Evolutionary conservation across 2,329 filamentous ascomycete species (phyloP), one percentile per base, ranked within the genome.

Genomic region (Colletotrichum shisoi): DNA sequence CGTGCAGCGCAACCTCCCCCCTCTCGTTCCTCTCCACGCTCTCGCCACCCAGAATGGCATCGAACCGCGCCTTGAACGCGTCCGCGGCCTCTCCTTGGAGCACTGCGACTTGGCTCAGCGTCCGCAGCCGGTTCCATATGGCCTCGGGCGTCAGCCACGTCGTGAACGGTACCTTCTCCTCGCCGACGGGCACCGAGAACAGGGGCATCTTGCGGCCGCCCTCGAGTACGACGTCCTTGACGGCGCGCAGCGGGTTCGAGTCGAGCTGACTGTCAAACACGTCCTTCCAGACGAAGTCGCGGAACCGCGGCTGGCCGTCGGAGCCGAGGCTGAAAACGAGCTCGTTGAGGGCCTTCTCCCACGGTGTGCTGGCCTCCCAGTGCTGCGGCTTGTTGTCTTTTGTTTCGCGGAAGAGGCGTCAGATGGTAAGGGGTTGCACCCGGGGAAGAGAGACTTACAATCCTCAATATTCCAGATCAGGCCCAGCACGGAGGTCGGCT

Each of bases 391-490:
- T 84, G 74, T 92, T 92, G 74, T 91, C 87, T 90, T 69, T 8
- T 6, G 39, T 27, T 17, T 34, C 12, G 44, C 15, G 19, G 9
- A 11, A 27, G 13, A 39, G 8, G 37, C 71, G 57, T 21, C 46
- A 68, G 69, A 69, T 13, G 49, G 4, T 11, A 17, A 4, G 17
- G 49, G 17, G 17, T 3, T 52, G n/a, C 31, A 34, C 31, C 31
- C 8, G 31, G 31, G n/a, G 17, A 21, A 7, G 21, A 40, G 17
- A 56, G 62, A 78, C 83, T 73, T 77, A 89, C 89, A 91, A 70
- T 91, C 87, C 74, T 92, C 89, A 67, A 89, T 80, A 71, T 92
- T 92, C 90, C 91, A 93, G 60, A 93, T 88, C 75, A 91, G 76
- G 15, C 87, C 90, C 34, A 93, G 80, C 34, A 81, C 81, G 7